A percentile compares a stretch with the other conserved stretches of the same genome.
phyloP scores from a whole-genome alignment of 2,329 filamentous ascomycete species.

The Coniella lustricola region DNA sequence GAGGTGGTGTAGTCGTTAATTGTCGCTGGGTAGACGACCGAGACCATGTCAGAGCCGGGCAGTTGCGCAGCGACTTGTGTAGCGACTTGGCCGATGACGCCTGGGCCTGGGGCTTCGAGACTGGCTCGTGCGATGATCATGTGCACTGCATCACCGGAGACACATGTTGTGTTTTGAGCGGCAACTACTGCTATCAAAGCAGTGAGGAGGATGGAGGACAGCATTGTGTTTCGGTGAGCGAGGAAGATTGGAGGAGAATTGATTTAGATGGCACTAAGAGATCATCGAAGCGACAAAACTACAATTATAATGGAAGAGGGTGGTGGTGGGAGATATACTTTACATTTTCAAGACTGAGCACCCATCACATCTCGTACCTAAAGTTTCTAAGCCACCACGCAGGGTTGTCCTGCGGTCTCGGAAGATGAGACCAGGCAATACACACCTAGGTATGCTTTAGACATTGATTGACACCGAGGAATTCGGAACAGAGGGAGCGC shows the following conservation, averaged over 20 bases:
- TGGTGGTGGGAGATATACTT: too few species aligned
- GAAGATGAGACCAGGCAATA: too few species aligned
- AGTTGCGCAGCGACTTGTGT: conserved; percentile 18
- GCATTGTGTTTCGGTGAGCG: neutral
- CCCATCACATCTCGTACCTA: too few species aligned
- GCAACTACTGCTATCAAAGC: conserved; percentile 4
- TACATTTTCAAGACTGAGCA: too few species aligned
- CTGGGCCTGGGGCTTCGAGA: conserved; percentile 18
- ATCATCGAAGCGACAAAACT: too few species aligned
- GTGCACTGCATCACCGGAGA: conserved; percentile 19
- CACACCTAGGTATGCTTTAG: too few species aligned
- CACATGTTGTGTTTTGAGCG: conserved; percentile 6
- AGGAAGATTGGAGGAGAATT: neutral
- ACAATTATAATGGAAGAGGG: too few species aligned
- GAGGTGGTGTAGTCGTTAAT: conserved; percentile 19
- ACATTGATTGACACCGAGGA: too few species aligned
- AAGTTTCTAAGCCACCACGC: too few species aligned
- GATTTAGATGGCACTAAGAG: too few species aligned
- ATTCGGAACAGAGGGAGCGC: too few species aligned
- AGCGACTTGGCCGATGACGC: conserved; percentile 20
- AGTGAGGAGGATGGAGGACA: conserved; percentile 1
- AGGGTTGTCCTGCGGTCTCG: too few species aligned
- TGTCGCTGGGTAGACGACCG: conserved; percentile 23
- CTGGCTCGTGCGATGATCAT: conserved; percentile 22
- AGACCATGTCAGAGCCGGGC: conserved; percentile 18